Percentiles rank a stretch among this genome's conserved stretches.
Evolutionary conservation across 805 yeast genomes (phyloP).

Genomic region (Zygosaccharomyces gambellarensis): DNA sequence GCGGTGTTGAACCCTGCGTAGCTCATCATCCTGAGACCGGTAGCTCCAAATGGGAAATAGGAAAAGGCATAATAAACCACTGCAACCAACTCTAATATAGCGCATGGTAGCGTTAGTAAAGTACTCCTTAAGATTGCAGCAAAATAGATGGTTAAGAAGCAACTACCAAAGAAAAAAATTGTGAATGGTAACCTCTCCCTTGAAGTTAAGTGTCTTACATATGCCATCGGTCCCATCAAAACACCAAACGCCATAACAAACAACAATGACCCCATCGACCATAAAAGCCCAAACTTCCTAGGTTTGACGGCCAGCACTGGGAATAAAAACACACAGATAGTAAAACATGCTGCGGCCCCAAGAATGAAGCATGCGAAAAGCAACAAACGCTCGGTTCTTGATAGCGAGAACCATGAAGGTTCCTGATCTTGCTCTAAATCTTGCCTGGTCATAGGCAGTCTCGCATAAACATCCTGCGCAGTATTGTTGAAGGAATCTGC

Average conservation of each 20-base stretch:
- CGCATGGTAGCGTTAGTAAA: conserved; percentile 67
- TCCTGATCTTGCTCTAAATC: conserved; percentile 49
- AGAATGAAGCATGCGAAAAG: conserved; percentile 73
- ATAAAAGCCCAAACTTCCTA: conserved; percentile 79
- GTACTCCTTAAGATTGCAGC: conserved; percentile 66
- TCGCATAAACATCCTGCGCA: conserved; percentile 55
- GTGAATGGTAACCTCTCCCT: conserved; percentile 77
- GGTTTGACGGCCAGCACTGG: conserved; percentile 90
- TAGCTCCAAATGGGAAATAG: conserved; percentile 94
- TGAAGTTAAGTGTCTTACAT: conserved; percentile 67
- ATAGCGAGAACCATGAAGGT: conserved; percentile 69
- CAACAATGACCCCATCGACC: conserved; percentile 88
- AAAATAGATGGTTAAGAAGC: conserved; percentile 70
- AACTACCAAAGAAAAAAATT: conserved; percentile 71
- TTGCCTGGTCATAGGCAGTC: conserved; percentile 59
- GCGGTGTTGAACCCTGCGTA: conserved; percentile 55
- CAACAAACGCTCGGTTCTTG: conserved; percentile 74
- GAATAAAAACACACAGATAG: conserved; percentile 73
- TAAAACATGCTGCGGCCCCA: conserved; percentile 77
- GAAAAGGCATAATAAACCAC: conserved; percentile 87
- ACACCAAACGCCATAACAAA: conserved; percentile 88
- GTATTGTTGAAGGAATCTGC: conserved; percentile 37
- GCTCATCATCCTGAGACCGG: conserved; percentile 56
- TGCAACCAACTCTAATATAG: conserved; percentile 74
- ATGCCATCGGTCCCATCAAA: conserved; percentile 86